Conservation (phyloP, 495 filamentous ascomycete species). For the Chaetomium cochliodes region DNA sequence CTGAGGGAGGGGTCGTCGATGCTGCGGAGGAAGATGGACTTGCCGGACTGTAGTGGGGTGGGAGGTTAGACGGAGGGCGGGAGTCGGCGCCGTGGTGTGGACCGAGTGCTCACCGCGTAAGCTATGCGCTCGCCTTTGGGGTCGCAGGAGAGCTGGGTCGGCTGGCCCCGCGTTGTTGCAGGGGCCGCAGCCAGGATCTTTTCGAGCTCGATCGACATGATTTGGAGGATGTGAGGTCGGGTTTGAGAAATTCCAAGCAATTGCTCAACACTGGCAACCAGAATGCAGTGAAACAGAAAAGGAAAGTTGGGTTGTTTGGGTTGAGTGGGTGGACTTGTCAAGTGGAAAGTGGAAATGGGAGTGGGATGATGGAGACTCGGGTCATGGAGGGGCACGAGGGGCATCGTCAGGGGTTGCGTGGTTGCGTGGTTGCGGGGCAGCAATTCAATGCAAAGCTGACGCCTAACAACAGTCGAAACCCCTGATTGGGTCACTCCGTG, state of each 20-base stretch:
- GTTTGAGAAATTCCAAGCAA: neutral
- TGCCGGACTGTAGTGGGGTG: constrained; percentile 65
- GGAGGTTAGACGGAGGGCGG: neutral
- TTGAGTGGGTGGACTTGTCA: neutral
- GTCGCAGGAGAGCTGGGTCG: constrained; percentile 87
- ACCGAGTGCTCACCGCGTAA: constrained; percentile 69
- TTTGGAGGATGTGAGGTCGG: constrained; percentile 4
- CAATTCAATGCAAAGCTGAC: constrained; percentile 20
- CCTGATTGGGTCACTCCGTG: neutral
- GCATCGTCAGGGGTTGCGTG: constrained; percentile 27
- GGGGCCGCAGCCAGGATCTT: constrained; percentile 62
- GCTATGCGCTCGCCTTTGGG: constrained; percentile 88
- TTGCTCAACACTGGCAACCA: neutral
- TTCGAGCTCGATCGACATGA: constrained; percentile 54
- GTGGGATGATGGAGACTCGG: constrained; percentile 15
- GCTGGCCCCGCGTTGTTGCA: constrained; percentile 78
- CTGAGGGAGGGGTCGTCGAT: constrained; percentile 82
- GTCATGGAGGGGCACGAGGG: constrained; percentile 21
- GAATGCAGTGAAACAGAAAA: neutral
- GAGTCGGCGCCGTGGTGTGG: neutral
- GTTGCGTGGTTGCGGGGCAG: constrained; percentile 35
- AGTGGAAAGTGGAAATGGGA: neutral
- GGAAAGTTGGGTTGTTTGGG: constrained; percentile 8
- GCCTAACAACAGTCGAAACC: constrained; percentile 29
- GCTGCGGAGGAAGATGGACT: constrained; percentile 90